A percentile compares a stretch with the other conserved stretches of the same genome.
phyloP scores from a whole-genome alignment of 331 rosid genomes.

The Quercus phellos region DNA sequence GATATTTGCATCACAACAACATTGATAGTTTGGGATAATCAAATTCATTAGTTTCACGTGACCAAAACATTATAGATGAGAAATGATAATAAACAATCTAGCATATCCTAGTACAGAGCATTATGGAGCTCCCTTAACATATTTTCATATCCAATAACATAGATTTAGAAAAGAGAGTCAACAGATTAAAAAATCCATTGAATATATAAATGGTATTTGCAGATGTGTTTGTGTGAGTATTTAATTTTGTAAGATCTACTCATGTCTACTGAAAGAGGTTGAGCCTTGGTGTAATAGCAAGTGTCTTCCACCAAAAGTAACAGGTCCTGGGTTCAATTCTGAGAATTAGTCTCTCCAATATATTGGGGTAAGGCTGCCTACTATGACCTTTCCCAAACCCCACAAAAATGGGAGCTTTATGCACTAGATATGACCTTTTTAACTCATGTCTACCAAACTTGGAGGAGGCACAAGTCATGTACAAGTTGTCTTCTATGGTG shows the following conservation, averaged over 20 bases:
- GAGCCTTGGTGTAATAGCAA: too few relatives aligned
- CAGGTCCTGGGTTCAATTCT: too few relatives aligned
- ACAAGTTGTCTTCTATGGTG: neutral
- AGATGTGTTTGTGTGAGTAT: neutral
- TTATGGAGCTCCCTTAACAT: neutral
- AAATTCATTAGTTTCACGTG: conserved; percentile 16
- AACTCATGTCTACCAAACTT: neutral
- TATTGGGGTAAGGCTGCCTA: too few relatives aligned
- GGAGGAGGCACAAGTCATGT: neutral
- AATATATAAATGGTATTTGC: neutral
- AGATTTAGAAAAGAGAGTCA: neutral
- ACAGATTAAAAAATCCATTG: neutral
- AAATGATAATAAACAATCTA: neutral
- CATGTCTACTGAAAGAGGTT: neutral
- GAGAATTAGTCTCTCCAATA: too few relatives aligned
- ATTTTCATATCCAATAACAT: conserved; percentile 12
- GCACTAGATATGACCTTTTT: too few relatives aligned
- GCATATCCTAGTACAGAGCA: neutral
- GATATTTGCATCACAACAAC: neutral
- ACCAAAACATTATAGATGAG: conserved; percentile 10
- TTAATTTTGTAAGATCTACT: neutral
- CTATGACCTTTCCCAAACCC: too few relatives aligned
- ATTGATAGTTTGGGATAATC: neutral
- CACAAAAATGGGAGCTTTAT: too few relatives aligned
- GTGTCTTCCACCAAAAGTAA: too few relatives aligned